Evolutionary conservation across 164 flowering plant genomes (phyloP), one percentile per base, ranked within the genome.

Genomic region (Nymphaea colorata): DNA sequence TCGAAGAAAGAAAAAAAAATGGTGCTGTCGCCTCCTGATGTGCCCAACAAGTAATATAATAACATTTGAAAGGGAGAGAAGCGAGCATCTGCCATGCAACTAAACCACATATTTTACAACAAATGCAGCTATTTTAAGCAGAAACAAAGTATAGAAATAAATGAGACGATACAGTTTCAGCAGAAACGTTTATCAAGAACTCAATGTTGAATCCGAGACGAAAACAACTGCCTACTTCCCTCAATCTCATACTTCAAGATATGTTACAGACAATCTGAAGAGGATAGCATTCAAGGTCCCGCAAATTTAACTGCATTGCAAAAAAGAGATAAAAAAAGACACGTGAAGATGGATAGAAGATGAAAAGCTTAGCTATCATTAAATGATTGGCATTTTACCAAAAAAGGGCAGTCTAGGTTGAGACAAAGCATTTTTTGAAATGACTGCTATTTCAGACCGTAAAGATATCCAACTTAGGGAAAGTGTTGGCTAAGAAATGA

Each of bases 271-370:
- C 3, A 41, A 64, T 36, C 18, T 14, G 87, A 73, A 95, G 86
- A 66, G 94, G 68, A 72, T 90, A 92, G 70, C 94, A 92, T 76
- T 87, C 94, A 61, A 95, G 97, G 74, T 84, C 86, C 78, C 82
- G 82, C 78, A 87, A 41, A 79, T 92, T 95, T 53, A 95, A 78
- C 99, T 95, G 92, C 87, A 80, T 68, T 55, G 59, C 64, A 72
- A 57, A 60, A 64, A n/a, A 62, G 4, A 64, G 15, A 63, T 0
- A 61, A 55, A 59, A 62, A 36, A 7, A 8, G 10, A 75, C n/a
- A 11, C 61, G 45, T 5, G 43, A 25, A 62, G 44, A 43, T 14
- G 12, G 55, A 6, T 47, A 47, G 55, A 47, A 47, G 7, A 6
- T 47, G 4, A 4, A 47, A 47, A 47, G 55, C 55, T 14, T 47